These are phyloP conservation scores for Diplodia sapinea DNA, from an alignment of 2,329 filamentous ascomycete species.

Conservation along the genomic window DNA sequence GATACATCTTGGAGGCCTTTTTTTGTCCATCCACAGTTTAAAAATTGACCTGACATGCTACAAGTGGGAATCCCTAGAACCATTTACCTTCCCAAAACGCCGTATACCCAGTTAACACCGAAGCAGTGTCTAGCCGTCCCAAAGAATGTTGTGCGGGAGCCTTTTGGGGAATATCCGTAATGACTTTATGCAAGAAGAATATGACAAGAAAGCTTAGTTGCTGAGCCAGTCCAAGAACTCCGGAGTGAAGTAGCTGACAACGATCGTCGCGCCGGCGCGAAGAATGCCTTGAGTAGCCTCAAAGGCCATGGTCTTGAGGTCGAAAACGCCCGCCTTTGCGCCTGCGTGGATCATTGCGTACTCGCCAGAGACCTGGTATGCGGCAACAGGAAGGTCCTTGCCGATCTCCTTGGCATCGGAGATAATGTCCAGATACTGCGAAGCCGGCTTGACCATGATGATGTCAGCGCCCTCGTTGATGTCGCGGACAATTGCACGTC, in stretches of 20 bases:
- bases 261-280: conserved; percentile 88
- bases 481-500: conserved; percentile 87
- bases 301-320: conserved; percentile 91
- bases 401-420: conserved; percentile 95
- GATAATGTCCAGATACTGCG: conserved; percentile 96
- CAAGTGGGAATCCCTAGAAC: conserved; percentile 18
- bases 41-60: conserved; percentile 1
- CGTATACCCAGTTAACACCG: background rate
- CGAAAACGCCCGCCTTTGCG: conserved; percentile 95
- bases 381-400: conserved; percentile 87
- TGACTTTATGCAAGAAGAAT: background rate
- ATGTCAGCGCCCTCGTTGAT: conserved; percentile 94
- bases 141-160: background rate
- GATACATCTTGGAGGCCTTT: background rate
- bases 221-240: conserved; percentile 70
- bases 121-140: background rate
- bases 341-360: conserved; percentile 97
- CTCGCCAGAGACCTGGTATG: conserved; percentile 96
- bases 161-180: background rate
- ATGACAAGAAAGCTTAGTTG: conserved; percentile 35
- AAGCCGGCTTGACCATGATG: conserved; percentile 98
- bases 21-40: conserved; percentile 16
- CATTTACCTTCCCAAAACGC: conserved; percentile 4
- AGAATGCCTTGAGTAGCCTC: conserved; percentile 94
- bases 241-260: conserved; percentile 93